Evolutionary conservation across 202 grass and related monocot genomes (phyloP).

Genomic region (Hordeum pubiflorum): DNA sequence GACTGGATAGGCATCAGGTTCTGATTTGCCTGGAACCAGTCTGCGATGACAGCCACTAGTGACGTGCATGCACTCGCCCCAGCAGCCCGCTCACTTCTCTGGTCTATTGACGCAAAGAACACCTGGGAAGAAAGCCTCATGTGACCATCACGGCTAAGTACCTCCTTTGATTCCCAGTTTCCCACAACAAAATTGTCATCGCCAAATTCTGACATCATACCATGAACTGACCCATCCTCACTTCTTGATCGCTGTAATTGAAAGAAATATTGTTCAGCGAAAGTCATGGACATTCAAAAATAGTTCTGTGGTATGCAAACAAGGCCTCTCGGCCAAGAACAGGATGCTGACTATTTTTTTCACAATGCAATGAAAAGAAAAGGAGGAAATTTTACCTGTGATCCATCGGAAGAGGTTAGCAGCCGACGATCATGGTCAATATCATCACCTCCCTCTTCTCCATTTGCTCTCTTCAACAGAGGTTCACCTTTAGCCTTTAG

Average conservation of each 20-base stretch:
- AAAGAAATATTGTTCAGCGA: conserved; percentile 14
- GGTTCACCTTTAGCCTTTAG: conserved; percentile 88
- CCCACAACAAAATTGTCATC: conserved; percentile 77
- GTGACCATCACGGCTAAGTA: conserved; percentile 60
- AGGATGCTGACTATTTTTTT: not conserved
- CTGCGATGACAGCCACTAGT: conserved; percentile 78
- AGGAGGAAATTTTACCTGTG: conserved; percentile 44
- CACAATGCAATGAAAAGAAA: not conserved
- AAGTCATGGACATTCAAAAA: not conserved
- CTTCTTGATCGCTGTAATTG: conserved; percentile 48
- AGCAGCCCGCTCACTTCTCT: conserved; percentile 75
- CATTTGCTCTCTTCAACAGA: conserved; percentile 81
- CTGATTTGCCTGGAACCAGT: conserved; percentile 73
- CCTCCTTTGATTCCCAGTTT: conserved; percentile 59
- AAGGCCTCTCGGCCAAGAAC: not conserved
- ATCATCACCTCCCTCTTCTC: conserved; percentile 93
- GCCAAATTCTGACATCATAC: conserved; percentile 58
- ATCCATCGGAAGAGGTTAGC: conserved; percentile 60
- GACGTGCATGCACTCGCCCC: conserved; percentile 80
- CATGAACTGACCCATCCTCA: conserved; percentile 30
- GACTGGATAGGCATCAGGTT: conserved; percentile 56
- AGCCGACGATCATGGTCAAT: conserved; percentile 78
- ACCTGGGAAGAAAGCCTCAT: conserved; percentile 68
- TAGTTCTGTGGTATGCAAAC: conserved; percentile 6
- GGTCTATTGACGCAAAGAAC: conserved; percentile 95